Evolutionary conservation across 305 asterid genomes (phyloP), one percentile per base, ranked within the genome.

Genomic region (Fraxinus albicans): DNA sequence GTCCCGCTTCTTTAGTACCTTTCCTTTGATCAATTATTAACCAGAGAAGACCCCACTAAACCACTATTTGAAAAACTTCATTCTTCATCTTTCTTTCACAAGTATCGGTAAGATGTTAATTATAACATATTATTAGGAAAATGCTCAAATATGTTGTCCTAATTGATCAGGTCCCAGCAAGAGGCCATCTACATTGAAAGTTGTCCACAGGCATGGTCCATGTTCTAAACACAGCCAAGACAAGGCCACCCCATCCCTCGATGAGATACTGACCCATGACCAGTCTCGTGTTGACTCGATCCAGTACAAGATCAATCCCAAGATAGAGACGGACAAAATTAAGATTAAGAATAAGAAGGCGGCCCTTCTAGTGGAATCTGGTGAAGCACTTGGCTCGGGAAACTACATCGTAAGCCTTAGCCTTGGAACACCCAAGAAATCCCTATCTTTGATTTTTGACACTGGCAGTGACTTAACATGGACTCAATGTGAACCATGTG

Each of bases 401-500:
- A 88, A 92, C 85, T 94, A 95, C 87, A 13, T 91, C 15, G 92
- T 91, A 36, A 47, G 58, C 15, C 13, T 95, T 4, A 91, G 97
- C 58, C 89, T 95, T 10, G 98, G 99, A 6, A 84, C 94, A 0
- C 99, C 98, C 0, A 47, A 60, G 12, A 91, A 87, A 7, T 63
- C 85, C 35, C 79, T 91, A 0, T 77, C 94, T 0, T 86, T 95
- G 19, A 63, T 91, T 0, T 94, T 95, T 34, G 98, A 95, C 88
- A 92, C 99, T 0, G 99, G 98, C 1, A 91, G 97, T 36, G 93
- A 89, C 84, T 77, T 95, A 1, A 91, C 95, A 3, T 94, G 99
- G 98, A 91, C 97, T 2, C 99, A 95, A 6, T 95, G 99, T 81
- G 79, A 85, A 25, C 98, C 99, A 0, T 94, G 99, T 42, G 85